Conservation (phyloP, 2,329 filamentous ascomycete species). For the Fusarium sp. region DNA sequence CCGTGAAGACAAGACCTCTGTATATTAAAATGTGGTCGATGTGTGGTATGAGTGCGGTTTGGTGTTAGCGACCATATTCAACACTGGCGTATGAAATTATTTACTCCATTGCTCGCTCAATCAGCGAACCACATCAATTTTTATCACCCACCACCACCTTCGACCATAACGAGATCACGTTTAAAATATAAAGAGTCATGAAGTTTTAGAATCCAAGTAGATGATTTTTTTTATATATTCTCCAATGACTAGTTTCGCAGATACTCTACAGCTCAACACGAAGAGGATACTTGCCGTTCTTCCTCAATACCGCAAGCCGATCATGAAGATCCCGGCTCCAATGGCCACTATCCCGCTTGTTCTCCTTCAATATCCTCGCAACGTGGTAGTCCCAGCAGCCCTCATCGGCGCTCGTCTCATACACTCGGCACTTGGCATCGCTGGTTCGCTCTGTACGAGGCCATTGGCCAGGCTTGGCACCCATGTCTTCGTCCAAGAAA, state of each 20-base stretch:
- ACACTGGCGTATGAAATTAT: slow-evolving; percentile 33
- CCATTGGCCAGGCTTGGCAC: slow-evolving; percentile 70
- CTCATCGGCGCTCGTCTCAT: slow-evolving; percentile 55
- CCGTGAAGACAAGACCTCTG: background rate
- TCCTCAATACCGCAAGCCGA: slow-evolving; percentile 53
- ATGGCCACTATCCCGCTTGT: slow-evolving; percentile 55
- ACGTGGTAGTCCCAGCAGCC: slow-evolving; percentile 72
- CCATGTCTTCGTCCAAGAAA: slow-evolving; percentile 76
- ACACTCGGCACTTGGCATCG: slow-evolving; percentile 55
- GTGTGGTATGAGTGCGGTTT: background rate
- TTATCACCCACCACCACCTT: slow-evolving; percentile 2
- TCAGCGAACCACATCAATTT: slow-evolving; percentile 8
- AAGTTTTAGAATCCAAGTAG: background rate
- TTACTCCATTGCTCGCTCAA: slow-evolving; percentile 22
- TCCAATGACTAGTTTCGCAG: background rate
- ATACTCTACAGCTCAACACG: slow-evolving; percentile 54
- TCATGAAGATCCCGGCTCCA: slow-evolving; percentile 62
- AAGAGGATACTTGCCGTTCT: slow-evolving; percentile 45
- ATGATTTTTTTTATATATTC: background rate
- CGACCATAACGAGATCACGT: background rate
- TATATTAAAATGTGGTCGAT: background rate
- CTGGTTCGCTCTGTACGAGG: slow-evolving; percentile 56
- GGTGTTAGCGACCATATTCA: slow-evolving; percentile 12
- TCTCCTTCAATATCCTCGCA: slow-evolving; percentile 55
- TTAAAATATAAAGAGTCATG: background rate